These are phyloP conservation scores for Cutaneotrichosporon sp. DNA, from an alignment of 1,284 basidiomycete genomes.

Conservation along the genomic window DNA sequence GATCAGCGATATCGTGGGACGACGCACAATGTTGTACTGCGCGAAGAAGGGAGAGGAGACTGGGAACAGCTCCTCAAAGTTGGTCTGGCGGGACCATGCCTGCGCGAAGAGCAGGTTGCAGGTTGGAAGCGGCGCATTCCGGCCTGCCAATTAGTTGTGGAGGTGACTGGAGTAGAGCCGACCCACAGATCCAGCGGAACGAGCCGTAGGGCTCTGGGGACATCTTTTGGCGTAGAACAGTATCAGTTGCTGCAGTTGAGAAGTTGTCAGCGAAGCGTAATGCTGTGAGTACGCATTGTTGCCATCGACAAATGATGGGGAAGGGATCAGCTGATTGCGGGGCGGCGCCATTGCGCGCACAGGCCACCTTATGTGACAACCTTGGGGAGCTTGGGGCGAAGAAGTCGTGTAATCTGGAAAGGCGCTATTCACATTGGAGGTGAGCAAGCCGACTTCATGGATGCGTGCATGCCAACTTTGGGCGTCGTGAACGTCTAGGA, in stretches of 20 bases:
- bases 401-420: too few relatives aligned
- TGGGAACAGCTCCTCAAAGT: constrained; percentile 37
- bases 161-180: neutral
- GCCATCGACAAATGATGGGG: too few relatives aligned
- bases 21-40: constrained; percentile 33
- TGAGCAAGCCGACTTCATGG: too few relatives aligned
- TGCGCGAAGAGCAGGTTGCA: constrained; percentile 51
- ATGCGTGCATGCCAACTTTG: too few relatives aligned
- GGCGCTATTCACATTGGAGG: too few relatives aligned
- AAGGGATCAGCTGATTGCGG: too few relatives aligned
- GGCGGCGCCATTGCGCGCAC: too few relatives aligned
- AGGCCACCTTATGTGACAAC: too few relatives aligned
- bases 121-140: constrained; percentile 43
- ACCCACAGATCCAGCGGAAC: constrained; percentile 44
- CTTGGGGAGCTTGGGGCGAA: too few relatives aligned
- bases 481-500: too few relatives aligned
- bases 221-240: too few relatives aligned
- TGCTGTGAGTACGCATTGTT: neutral
- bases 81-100: constrained; percentile 28
- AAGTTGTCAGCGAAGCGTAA: neutral
- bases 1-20: neutral
- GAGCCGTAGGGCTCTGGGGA: constrained; percentile 42
- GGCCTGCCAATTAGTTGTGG: constrained; percentile 22
- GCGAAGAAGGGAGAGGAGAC: constrained; percentile 26
- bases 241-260: neutral